Percentiles rank a stretch among this genome's conserved stretches.
phyloP scores from a whole-genome alignment of 352 stramenopile species.

The Phytopythium delawarense region DNA sequence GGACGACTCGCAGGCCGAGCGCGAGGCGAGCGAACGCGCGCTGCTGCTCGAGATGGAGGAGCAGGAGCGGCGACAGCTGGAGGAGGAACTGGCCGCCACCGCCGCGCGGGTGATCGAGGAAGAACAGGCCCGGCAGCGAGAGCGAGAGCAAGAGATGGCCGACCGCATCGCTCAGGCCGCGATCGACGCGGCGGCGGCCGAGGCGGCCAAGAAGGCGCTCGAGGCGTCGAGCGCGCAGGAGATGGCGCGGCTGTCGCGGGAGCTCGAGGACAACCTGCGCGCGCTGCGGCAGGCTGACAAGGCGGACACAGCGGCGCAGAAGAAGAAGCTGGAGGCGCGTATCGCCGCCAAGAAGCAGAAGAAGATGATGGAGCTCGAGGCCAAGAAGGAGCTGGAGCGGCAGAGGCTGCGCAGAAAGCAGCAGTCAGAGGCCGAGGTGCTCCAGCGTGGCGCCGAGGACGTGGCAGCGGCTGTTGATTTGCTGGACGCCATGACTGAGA shows the following conservation, averaged over 20 bases:
- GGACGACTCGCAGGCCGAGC: not conserved
- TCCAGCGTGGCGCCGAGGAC: constrained; percentile 19
- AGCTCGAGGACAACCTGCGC: constrained; percentile 61
- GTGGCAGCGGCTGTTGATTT: constrained; percentile 1
- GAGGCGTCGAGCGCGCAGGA: constrained; percentile 43
- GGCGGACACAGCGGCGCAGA: constrained; percentile 53
- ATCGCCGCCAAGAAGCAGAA: constrained; percentile 77
- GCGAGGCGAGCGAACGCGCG: constrained; percentile 15
- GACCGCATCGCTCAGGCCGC: constrained; percentile 29
- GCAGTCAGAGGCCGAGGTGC: constrained; percentile 29
- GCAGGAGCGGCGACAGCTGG: constrained; percentile 17
- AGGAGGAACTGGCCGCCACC: constrained; percentile 19
- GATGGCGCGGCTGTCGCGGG: constrained; percentile 50
- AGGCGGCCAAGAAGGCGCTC: constrained; percentile 32
- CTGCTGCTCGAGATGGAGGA: constrained; percentile 27
- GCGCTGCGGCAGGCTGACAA: constrained; percentile 54
- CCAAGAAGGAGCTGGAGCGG: constrained; percentile 54
- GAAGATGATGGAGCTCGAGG: constrained; percentile 67
- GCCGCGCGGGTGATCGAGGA: constrained; percentile 40
- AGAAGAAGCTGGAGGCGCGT: constrained; percentile 63
- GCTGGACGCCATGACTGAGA: not conserved
- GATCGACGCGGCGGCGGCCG: constrained; percentile 28
- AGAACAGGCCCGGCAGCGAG: constrained; percentile 46
- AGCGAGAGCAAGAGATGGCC: constrained; percentile 41
- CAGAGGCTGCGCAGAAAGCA: constrained; percentile 42